Conservation (phyloP, 2,329 filamentous ascomycete species). For the Aspergillus sergii region DNA sequence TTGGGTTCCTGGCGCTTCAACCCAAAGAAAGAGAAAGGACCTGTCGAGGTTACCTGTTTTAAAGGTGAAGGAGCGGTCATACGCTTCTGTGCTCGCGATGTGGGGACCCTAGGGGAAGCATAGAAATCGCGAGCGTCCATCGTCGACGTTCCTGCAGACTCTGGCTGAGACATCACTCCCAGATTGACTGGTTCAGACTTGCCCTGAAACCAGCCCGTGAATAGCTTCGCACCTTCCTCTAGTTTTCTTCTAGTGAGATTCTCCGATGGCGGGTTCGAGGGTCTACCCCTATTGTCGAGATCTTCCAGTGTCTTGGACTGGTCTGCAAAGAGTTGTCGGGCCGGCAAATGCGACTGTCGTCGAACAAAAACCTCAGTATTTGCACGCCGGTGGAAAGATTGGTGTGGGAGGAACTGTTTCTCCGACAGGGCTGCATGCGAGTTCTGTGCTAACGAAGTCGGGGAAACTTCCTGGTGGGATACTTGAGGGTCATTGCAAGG, state of each 20-base stretch:
- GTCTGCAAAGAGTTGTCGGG: constrained; percentile 28
- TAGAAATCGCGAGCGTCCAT: constrained; percentile 19
- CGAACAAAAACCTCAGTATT: constrained; percentile 37
- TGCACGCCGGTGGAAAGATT: constrained; percentile 35
- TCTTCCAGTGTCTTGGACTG: constrained; percentile 27
- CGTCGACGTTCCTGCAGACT: constrained; percentile 18
- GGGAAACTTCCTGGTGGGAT: constrained; percentile 17
- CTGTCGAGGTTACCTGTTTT: constrained; percentile 38
- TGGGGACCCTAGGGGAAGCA: constrained; percentile 18
- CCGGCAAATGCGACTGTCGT: constrained; percentile 24
- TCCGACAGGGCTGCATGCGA: constrained; percentile 18
- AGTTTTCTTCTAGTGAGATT: constrained; percentile 34
- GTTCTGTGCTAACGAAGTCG: constrained; percentile 18
- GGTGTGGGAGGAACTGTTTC: constrained; percentile 21
- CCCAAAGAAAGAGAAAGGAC: constrained; percentile 48
- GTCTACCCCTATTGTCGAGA: constrained; percentile 17
- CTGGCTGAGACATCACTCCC: constrained; percentile 32
- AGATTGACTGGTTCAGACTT: constrained; percentile 54
- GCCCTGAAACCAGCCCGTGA: constrained; percentile 58
- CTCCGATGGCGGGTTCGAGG: constrained; percentile 22
- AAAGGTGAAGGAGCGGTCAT: constrained; percentile 34
- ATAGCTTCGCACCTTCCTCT: constrained; percentile 35
- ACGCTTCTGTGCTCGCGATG: constrained; percentile 27
- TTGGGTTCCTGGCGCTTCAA: constrained; percentile 35
- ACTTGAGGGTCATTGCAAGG: constrained; percentile 18